Evolutionary conservation across 306 rosid genomes (phyloP).

Genomic region (Lathyrus oleraceus): DNA sequence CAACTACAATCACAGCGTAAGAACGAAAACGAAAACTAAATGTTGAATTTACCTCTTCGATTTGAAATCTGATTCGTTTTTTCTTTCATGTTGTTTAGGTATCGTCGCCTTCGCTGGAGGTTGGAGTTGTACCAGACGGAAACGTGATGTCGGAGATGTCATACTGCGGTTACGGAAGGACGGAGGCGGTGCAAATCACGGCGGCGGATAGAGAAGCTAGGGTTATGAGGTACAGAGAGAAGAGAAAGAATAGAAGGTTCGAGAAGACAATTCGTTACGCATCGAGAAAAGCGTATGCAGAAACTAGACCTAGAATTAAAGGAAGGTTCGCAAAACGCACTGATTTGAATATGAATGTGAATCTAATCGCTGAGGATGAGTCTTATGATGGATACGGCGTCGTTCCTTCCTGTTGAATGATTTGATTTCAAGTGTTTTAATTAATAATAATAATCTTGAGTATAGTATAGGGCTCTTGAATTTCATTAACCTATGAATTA

Average conservation of each 20-base stretch:
- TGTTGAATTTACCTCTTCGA: not conserved
- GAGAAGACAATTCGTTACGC: slow-evolving; percentile 98
- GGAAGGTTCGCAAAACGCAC: slow-evolving; percentile 95
- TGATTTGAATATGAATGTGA: slow-evolving; percentile 42
- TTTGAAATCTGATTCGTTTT: not conserved
- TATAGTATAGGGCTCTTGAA: not conserved
- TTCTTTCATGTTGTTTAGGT: slow-evolving; percentile 43
- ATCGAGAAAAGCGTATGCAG: slow-evolving; percentile 92
- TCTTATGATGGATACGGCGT: slow-evolving; percentile 74
- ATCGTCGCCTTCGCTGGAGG: slow-evolving; percentile 82
- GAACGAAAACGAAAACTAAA: not conserved
- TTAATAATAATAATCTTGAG: not conserved
- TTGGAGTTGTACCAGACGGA: slow-evolving; percentile 84
- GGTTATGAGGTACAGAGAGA: slow-evolving; percentile 95
- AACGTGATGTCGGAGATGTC: slow-evolving; percentile 58
- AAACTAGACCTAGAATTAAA: slow-evolving; percentile 90
- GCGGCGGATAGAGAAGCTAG: slow-evolving; percentile 91
- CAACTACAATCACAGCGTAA: slow-evolving; percentile 33
- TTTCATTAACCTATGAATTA: not conserved
- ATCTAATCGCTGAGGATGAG: slow-evolving; percentile 34
- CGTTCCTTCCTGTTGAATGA: slow-evolving; percentile 63
- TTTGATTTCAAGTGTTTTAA: not conserved
- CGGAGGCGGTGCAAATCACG: slow-evolving; percentile 3
- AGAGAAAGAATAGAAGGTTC: slow-evolving; percentile 95
- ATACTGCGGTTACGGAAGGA: slow-evolving; percentile 40